A percentile compares a stretch with the other conserved stretches of the same genome.
Evolutionary conservation across 768 basidiomycete species (phyloP).

Genomic region (Boletus coccyginus): DNA sequence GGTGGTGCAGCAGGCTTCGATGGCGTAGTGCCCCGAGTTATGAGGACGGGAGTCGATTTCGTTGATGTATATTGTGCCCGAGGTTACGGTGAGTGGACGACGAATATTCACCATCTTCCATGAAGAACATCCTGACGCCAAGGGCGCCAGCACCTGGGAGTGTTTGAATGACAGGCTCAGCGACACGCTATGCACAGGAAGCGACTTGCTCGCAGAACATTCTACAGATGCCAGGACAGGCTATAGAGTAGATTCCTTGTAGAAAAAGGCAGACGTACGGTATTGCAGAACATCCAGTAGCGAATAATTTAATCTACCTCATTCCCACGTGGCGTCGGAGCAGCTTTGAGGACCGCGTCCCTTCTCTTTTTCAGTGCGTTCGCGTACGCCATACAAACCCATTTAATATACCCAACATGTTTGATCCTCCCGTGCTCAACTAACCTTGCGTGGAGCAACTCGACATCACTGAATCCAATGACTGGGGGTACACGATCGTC

Average conservation of each 20-base stretch:
- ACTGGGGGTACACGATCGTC: slow-evolving; percentile 84
- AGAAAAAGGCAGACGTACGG: no score
- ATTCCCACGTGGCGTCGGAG: not conserved
- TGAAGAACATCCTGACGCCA: slow-evolving; percentile 68
- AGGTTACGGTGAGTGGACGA: slow-evolving; percentile 14
- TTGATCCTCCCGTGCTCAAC: slow-evolving; percentile 41
- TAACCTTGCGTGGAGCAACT: slow-evolving; percentile 72
- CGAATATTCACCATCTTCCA: slow-evolving; percentile 64
- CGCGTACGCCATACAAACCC: slow-evolving; percentile 70
- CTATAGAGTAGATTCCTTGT: no score
- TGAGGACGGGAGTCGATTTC: slow-evolving; percentile 98
- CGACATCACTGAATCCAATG: slow-evolving; percentile 73
- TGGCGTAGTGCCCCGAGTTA: slow-evolving; percentile 98
- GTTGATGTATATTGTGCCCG: slow-evolving; percentile 82
- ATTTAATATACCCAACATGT: slow-evolving; percentile 68
- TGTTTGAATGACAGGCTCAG: no score
- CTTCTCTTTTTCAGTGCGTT: slow-evolving; percentile 62
- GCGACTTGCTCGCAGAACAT: no score
- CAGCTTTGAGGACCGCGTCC: slow-evolving; percentile 34
- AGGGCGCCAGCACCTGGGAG: no score
- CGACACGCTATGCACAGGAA: no score
- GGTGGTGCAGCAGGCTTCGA: slow-evolving; percentile 94
- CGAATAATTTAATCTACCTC: slow-evolving; percentile 8
- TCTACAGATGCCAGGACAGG: no score
- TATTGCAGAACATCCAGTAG: no score